Evolutionary conservation across 2,329 filamentous ascomycete species (phyloP).

Genomic region (Neonectria sp.): DNA sequence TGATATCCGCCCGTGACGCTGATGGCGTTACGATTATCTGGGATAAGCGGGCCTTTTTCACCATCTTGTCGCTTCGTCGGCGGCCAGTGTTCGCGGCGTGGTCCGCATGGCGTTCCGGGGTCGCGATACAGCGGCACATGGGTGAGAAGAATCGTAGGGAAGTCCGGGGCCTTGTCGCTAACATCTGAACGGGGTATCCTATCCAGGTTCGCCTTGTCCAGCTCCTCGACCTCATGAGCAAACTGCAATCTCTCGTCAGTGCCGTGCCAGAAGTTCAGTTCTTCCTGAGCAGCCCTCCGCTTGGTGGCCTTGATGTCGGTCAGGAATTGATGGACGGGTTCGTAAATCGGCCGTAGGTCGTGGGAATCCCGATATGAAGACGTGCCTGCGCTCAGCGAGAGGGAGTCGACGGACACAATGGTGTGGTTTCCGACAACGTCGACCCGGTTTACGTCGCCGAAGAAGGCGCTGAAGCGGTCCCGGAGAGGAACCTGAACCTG

Average conservation of each 20-base stretch:
- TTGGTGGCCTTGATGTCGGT: constrained; percentile 76
- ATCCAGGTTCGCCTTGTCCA: constrained; percentile 60
- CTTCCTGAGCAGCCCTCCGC: constrained; percentile 76
- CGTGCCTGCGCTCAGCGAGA: constrained; percentile 84
- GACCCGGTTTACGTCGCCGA: constrained; percentile 92
- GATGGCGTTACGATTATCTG: constrained; percentile 84
- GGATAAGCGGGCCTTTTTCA: constrained; percentile 66
- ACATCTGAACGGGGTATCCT: constrained; percentile 56
- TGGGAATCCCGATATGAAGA: constrained; percentile 66
- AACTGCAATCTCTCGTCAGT: constrained; percentile 69
- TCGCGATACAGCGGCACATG: constrained; percentile 92
- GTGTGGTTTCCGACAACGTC: constrained; percentile 96
- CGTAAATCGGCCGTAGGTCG: constrained; percentile 77
- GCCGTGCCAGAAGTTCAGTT: constrained; percentile 77
- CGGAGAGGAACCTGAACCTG: constrained; percentile 87
- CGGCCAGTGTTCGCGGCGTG: constrained; percentile 86
- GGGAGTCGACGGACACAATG: constrained; percentile 90
- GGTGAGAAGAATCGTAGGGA: constrained; percentile 90
- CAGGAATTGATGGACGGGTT: constrained; percentile 83
- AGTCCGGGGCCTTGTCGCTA: constrained; percentile 67
- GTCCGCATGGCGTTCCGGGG: constrained; percentile 89
- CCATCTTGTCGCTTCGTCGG: constrained; percentile 75
- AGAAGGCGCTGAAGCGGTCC: constrained; percentile 87
- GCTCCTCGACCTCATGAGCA: constrained; percentile 72
- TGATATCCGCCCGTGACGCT: constrained; percentile 87